Evolutionary conservation across 208 protist species (phyloP).

Genomic region (Leishmania lainsoni): DNA sequence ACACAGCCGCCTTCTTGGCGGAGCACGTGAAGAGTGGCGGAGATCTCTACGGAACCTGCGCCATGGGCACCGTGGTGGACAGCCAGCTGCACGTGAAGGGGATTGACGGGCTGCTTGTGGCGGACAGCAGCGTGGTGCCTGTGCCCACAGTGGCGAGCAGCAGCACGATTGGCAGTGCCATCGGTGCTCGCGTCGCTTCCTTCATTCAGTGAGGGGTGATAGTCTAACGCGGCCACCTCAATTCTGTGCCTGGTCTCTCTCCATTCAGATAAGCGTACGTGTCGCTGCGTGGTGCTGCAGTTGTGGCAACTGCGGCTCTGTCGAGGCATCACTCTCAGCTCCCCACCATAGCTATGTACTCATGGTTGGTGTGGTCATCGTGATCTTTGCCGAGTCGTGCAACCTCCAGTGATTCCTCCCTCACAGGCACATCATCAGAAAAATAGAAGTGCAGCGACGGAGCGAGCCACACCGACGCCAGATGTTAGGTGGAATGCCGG

Average conservation of each 20-base stretch:
- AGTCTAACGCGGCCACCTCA: neutral
- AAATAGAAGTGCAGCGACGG: neutral
- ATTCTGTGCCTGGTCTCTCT: neutral
- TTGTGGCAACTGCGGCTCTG: neutral
- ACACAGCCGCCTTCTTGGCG: slow-evolving; percentile 63
- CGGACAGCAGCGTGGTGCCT: slow-evolving; percentile 77
- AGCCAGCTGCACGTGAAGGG: slow-evolving; percentile 50
- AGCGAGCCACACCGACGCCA: neutral
- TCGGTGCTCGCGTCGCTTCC: slow-evolving; percentile 58
- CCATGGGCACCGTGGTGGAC: slow-evolving; percentile 70
- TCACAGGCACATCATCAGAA: neutral
- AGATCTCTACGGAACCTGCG: slow-evolving; percentile 76
- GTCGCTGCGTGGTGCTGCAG: neutral
- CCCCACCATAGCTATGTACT: neutral
- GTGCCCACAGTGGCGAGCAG: slow-evolving; percentile 63
- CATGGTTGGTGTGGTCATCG: neutral
- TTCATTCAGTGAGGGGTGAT: slow-evolving; percentile 18
- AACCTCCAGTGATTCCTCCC: neutral
- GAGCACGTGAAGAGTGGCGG: slow-evolving; percentile 41
- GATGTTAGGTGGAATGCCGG: neutral
- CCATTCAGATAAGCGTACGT: slow-evolving; percentile 2
- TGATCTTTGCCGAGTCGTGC: neutral
- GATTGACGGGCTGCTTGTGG: slow-evolving; percentile 58
- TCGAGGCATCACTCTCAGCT: neutral
- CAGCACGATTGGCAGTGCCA: slow-evolving; percentile 54